These are phyloP conservation scores for Neophaeococcomyces aloes DNA, from an alignment of 2,329 filamentous ascomycete genomes.

Conservation along the genomic window DNA sequence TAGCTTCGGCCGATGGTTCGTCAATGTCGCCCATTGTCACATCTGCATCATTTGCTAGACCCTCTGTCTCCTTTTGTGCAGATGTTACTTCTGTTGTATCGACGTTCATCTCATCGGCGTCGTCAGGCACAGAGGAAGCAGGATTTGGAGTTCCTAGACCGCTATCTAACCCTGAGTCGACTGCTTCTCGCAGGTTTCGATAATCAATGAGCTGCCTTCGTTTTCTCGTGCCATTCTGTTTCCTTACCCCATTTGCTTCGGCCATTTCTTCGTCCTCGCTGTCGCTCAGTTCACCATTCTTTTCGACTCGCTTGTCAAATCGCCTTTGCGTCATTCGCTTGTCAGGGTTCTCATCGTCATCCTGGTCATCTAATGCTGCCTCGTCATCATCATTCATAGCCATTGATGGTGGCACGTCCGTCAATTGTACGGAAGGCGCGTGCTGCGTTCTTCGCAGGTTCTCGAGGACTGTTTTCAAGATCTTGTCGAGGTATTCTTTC, in stretches of 20 bases:
- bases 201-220: slow-evolving; percentile 53
- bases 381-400: slow-evolving; percentile 56
- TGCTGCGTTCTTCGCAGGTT: slow-evolving; percentile 55
- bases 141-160: slow-evolving; percentile 38
- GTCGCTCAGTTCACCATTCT: slow-evolving; percentile 72
- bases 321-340: slow-evolving; percentile 68
- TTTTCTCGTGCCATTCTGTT: slow-evolving; percentile 39
- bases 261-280: slow-evolving; percentile 79
- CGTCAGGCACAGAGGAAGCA: slow-evolving; percentile 34
- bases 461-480: slow-evolving; percentile 54
- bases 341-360: slow-evolving; percentile 81
- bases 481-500: slow-evolving; percentile 57
- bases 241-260: slow-evolving; percentile 59
- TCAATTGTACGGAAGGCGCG: slow-evolving; percentile 55
- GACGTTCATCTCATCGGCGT: slow-evolving; percentile 34
- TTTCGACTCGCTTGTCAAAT: slow-evolving; percentile 67
- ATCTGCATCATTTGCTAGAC: slow-evolving; percentile 13
- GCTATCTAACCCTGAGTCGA: slow-evolving; percentile 44
- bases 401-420: slow-evolving; percentile 50
- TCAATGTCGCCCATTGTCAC: slow-evolving; percentile 33
- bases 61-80: slow-evolving; percentile 6
- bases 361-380: slow-evolving; percentile 56
- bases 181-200: slow-evolving; percentile 40
- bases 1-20: slow-evolving; percentile 24
- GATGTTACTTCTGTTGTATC: slow-evolving; percentile 22